Conservation (phyloP, 2,329 filamentous ascomycete species). For the Paraphaeosphaeria minitans region DNA sequence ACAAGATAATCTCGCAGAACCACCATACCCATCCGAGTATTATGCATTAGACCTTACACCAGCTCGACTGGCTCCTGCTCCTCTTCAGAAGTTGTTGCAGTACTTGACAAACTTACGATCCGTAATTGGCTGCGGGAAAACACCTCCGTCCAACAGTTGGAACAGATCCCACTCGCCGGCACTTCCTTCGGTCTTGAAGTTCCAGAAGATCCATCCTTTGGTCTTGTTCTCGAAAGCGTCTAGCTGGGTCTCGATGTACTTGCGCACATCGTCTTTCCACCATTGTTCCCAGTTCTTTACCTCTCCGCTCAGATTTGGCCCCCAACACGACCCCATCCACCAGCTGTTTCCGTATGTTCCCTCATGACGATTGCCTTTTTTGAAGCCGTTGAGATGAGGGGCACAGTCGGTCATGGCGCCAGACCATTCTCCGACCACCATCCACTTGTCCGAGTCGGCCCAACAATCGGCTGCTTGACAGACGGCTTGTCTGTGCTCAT, state of each 20-base stretch:
- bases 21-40: neutral
- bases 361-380: constrained; percentile 63
- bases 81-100: constrained; percentile 28
- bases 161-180: constrained; percentile 61
- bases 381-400: constrained; percentile 50
- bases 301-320: constrained; percentile 50
- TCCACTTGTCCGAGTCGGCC: constrained; percentile 64
- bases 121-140: constrained; percentile 53
- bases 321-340: constrained; percentile 60
- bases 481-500: constrained; percentile 60
- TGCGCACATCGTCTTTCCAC: constrained; percentile 53
- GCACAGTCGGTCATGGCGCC: constrained; percentile 68
- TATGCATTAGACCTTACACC: neutral
- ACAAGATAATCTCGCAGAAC: neutral
- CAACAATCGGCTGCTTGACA: constrained; percentile 61
- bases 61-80: neutral
- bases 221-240: constrained; percentile 57
- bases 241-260: constrained; percentile 62
- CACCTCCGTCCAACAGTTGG: constrained; percentile 53
- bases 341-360: constrained; percentile 57
- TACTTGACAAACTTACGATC: constrained; percentile 36
- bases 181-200: constrained; percentile 59
- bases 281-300: constrained; percentile 55
- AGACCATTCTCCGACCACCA: constrained; percentile 70
- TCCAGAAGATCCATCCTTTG: constrained; percentile 63